Percentiles rank a stretch among this genome's conserved stretches.
Conservation (phyloP, 1,284 basidiomycete genomes). For the Moesziomyces globuligerus region DNA sequence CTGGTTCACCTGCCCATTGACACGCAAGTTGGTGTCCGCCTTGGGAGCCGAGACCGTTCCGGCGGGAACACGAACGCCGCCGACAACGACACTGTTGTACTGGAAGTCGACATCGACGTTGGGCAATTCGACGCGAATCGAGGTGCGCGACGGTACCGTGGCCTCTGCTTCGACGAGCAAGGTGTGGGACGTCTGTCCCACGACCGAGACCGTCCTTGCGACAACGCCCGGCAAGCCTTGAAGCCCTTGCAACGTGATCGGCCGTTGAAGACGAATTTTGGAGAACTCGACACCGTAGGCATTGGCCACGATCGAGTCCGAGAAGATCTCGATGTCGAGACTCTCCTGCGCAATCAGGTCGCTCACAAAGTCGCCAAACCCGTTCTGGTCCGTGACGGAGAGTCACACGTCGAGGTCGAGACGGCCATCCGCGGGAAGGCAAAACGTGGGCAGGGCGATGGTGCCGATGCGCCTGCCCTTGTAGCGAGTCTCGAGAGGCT, state of each 20-base stretch:
- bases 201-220: constrained; percentile 74
- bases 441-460: constrained; percentile 75
- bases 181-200: constrained; percentile 74
- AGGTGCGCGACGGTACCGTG: constrained; percentile 75
- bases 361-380: constrained; percentile 76
- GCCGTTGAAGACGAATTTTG: constrained; percentile 74
- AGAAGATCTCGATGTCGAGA: constrained; percentile 78
- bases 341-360: constrained; percentile 75
- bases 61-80: constrained; percentile 60
- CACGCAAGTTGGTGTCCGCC: constrained; percentile 71
- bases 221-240: constrained; percentile 73
- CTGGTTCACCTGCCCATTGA: constrained; percentile 75
- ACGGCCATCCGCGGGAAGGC: constrained; percentile 75
- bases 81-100: constrained; percentile 66
- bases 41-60: constrained; percentile 72
- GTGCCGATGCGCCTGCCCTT: constrained; percentile 75
- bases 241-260: constrained; percentile 77
- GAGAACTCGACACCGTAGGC: constrained; percentile 78
- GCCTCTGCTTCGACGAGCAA: constrained; percentile 78
- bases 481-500: constrained; percentile 73
- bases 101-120: constrained; percentile 75
- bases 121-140: constrained; percentile 78
- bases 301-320: constrained; percentile 73
- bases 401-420: constrained; percentile 70
- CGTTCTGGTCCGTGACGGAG: constrained; percentile 53